Base-by-base conservation (phyloP, 805 yeast species). In the Nakazawaea holstii region DNA sequence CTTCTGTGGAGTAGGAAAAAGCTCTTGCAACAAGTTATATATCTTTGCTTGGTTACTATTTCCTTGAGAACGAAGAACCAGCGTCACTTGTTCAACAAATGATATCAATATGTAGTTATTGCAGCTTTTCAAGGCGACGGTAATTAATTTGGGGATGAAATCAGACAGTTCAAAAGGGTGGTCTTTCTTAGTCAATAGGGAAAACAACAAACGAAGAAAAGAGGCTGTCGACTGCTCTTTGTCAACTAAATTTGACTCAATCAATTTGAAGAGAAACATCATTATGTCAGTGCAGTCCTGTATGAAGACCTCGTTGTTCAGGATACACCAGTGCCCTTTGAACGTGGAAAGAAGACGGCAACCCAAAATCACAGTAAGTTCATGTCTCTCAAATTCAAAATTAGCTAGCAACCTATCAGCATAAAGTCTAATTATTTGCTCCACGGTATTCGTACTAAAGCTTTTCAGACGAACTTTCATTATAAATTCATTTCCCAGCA, bases 221-320 rank as follows among this genome's bases (percentile, higher is more conserved):
- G 59, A 62, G 1, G 55, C 24, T 3, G 57, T 52, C 1, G 76
- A 64, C 1, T 24, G 17, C 20, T 65, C 70, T 0, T 79, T 73
- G 43, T 65, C 55, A 11, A 80, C 60, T 41, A 75, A 59, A 2
- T 60, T 55, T 30, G 69, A 75, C 1, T 65, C 61, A 4, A 70
- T 68, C 41, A 80, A 62, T 14, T 61, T 54, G 2, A 66, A 36
- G 8, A 79, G 50, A 72, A 79, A 82, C 1, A 63, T 58, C 35
- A 70, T 63, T 15, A 82, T 68, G 52, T 80, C 85, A 33, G 55
- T 56, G 39, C 72, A 70, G 42, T 79, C 83, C 3, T 65, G 65
- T 15, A 58, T 52, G 7, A 75, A 55, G 1, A 56, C 57, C 1
- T 52, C 57, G 8, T 59, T 55, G 0, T 41, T 31, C 4, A 44